Conservation (phyloP, 352 stramenopile species). For the Elongisporangium prolatum region DNA sequence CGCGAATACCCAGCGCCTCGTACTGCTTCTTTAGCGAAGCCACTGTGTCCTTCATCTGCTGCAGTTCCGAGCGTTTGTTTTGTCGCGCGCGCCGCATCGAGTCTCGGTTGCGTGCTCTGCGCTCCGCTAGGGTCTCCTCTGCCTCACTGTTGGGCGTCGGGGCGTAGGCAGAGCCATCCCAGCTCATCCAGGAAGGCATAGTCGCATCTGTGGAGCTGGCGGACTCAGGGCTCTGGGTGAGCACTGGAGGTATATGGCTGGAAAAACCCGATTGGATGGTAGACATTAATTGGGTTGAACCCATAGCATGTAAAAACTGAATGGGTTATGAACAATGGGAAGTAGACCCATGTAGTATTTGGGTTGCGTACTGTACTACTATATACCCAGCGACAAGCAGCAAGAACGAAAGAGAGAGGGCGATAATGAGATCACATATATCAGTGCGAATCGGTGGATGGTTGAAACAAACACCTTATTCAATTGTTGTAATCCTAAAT, state of each 20-base stretch:
- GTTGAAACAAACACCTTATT: background rate
- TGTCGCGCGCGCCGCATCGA: slow-evolving; percentile 28
- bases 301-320: background rate
- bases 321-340: no score
- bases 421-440: background rate
- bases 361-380: background rate
- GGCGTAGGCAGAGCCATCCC: background rate
- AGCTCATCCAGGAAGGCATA: background rate
- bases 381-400: background rate
- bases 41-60: slow-evolving; percentile 18
- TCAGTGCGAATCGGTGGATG: background rate
- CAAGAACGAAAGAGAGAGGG: background rate
- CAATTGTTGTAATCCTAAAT: background rate
- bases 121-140: background rate
- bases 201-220: background rate
- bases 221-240: background rate
- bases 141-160: background rate
- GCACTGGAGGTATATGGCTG: no score
- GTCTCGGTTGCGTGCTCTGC: slow-evolving; percentile 17
- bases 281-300: background rate
- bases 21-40: slow-evolving; percentile 28
- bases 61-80: slow-evolving; percentile 21
- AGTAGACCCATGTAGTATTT: background rate
- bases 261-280: background rate
- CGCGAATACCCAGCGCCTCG: slow-evolving; percentile 17